A percentile compares a stretch with the other conserved stretches of the same genome.
Conservation (phyloP, 768 basidiomycete genomes). For the Kwoniella newhampshirensis region DNA sequence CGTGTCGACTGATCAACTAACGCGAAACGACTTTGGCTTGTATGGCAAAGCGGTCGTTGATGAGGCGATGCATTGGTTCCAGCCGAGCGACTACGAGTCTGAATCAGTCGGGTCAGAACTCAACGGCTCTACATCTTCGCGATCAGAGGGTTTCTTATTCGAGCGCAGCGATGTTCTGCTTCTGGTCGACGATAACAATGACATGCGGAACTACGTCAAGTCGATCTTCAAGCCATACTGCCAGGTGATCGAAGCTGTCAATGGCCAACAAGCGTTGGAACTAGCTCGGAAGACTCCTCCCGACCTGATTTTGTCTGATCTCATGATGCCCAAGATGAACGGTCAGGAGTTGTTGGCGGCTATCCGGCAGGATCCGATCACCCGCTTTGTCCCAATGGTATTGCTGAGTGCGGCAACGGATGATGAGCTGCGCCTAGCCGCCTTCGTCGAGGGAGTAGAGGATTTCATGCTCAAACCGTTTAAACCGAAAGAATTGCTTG, state of each 20-base stretch:
- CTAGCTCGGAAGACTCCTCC: constrained; percentile 28
- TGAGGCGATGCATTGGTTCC: constrained; percentile 49
- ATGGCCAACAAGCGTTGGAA: constrained; percentile 46
- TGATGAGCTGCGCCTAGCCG: constrained; percentile 45
- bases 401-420: constrained; percentile 48
- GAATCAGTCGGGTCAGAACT: constrained; percentile 24
- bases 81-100: constrained; percentile 18
- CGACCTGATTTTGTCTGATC: constrained; percentile 48
- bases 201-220: constrained; percentile 49
- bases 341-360: constrained; percentile 33
- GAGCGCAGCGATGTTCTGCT: constrained; percentile 45
- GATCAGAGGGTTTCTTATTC: constrained; percentile 40
- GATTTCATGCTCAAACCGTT: constrained; percentile 55
- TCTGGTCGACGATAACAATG: constrained; percentile 46
- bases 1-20: background rate
- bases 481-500: constrained; percentile 50
- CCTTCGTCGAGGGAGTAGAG: constrained; percentile 48
- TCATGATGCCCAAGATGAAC: constrained; percentile 51
- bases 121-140: constrained; percentile 17
- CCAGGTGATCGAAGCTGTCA: constrained; percentile 44
- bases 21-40: constrained; percentile 1
- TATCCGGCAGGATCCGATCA: constrained; percentile 30
- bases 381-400: constrained; percentile 46
- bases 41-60: constrained; percentile 52
- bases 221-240: constrained; percentile 48